Evolutionary conservation across 495 filamentous ascomycete genomes (phyloP), one percentile per base, ranked within the genome.

Genomic region (Trypethelium eluteriae): DNA sequence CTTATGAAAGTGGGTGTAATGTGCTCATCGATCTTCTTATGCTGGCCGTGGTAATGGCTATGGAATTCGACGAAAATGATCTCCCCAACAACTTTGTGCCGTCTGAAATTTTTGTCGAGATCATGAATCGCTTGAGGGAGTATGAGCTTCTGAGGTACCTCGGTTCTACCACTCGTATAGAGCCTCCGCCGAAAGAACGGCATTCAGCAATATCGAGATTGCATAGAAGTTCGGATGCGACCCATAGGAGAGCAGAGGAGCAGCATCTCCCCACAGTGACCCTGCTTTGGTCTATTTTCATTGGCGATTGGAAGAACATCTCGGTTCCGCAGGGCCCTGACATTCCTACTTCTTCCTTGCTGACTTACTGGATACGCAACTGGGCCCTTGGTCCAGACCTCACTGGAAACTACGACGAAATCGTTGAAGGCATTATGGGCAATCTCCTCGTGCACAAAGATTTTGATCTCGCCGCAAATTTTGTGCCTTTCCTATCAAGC

Each of bases 121-220:
- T 96, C 10, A 75, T 95, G 3, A 76, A 80, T 41, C 80, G 86
- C 63, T 80, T 98, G 16, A 82, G 85, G 44, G 85, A 92, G 71
- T 86, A 91, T 68, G 86, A 91, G 64, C 82, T 97, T 68, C 80
- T 96, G 72, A 79, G 77, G 67, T 99, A 93, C 93, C 83, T 98
- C 69, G 83, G 86, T 56, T 85, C 79, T 57, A 89, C 81, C 66
- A 74, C 72, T 18, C 41, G 68, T 10, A 2, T 65, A 64, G 63
- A 70, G 59, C 16, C 64, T 3, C 50, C n/a, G 41, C 5, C 32
- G 18, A n/a, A 46, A 35, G 44, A 59, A 53, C 66, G 36, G 18
- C 10, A 18, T 32, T 59, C 18, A 2, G 2, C 34, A 14, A 59
- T 9, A 36, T 59, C 53, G 5, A 59, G 7, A 7, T 36, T 4